Conservation (phyloP, 208 protist genomes). For the Crithidia sp. region DNA sequence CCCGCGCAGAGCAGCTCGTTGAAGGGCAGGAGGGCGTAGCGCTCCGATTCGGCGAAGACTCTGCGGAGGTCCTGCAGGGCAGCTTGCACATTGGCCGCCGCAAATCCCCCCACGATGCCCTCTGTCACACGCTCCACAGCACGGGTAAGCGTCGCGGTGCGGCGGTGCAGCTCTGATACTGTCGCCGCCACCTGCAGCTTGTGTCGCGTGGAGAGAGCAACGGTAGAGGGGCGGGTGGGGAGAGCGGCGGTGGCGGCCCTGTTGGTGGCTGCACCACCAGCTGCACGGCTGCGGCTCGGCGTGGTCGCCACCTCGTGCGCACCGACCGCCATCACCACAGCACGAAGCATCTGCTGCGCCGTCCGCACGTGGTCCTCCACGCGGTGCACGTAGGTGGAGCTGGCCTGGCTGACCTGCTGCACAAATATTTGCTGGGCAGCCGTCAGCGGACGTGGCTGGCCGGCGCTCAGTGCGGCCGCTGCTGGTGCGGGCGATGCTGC, state of each 20-base stretch:
- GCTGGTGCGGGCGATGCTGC: neutral
- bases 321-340: slow-evolving; percentile 34
- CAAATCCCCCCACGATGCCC: slow-evolving; percentile 1
- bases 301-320: slow-evolving; percentile 16
- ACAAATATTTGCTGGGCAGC: slow-evolving; percentile 31
- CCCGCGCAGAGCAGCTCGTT: slow-evolving; percentile 54
- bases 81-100: slow-evolving; percentile 28
- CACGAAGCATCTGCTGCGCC: slow-evolving; percentile 37
- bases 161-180: slow-evolving; percentile 58
- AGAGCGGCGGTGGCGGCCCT: too few relatives aligned
- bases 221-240: slow-evolving; percentile 11
- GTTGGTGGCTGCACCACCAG: neutral
- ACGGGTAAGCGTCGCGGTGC: slow-evolving; percentile 43
- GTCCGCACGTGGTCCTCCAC: slow-evolving; percentile 55
- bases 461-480: neutral
- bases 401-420: slow-evolving; percentile 44
- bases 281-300: neutral
- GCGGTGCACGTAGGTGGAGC: slow-evolving; percentile 50
- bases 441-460: slow-evolving; percentile 5
- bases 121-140: slow-evolving; percentile 48
- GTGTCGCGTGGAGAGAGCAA: slow-evolving; percentile 29
- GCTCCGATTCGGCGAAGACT: slow-evolving; percentile 55
- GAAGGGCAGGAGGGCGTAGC: slow-evolving; percentile 50
- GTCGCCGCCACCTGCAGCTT: slow-evolving; percentile 48
- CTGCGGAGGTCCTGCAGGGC: slow-evolving; percentile 46